A percentile compares a stretch with the other conserved stretches of the same genome.
These are phyloP conservation scores for Starmerella floricola DNA, from an alignment of 805 yeast species.

Conservation along the genomic window DNA sequence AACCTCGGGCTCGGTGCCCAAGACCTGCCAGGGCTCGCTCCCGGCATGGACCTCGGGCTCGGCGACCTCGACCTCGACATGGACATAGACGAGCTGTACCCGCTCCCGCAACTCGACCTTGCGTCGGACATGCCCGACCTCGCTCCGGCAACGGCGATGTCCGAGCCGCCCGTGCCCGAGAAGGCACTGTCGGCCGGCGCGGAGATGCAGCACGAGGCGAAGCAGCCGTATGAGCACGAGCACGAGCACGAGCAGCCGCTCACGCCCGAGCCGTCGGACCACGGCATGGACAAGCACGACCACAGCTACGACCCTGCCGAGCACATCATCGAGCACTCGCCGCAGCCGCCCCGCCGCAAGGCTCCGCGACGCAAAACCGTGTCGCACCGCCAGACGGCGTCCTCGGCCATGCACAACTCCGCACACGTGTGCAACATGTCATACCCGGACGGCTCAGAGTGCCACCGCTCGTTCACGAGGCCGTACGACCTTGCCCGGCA, in stretches of 20 bases:
- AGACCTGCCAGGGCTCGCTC: too few relatives aligned
- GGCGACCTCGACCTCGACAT: slow-evolving; percentile 4
- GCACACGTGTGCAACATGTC: slow-evolving; percentile 20
- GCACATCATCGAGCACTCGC: not conserved
- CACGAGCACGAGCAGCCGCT: too few relatives aligned
- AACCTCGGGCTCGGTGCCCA: not conserved
- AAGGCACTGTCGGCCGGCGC: too few relatives aligned
- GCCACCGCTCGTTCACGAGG: slow-evolving; percentile 75
- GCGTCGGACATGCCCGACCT: not conserved
- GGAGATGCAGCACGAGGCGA: too few relatives aligned
- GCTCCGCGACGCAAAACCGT: slow-evolving; percentile 1
- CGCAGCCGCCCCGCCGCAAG: not conserved
- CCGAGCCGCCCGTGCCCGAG: too few relatives aligned
- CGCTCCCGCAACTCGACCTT: not conserved
- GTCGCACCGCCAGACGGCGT: slow-evolving; percentile 3
- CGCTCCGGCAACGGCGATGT: not conserved
- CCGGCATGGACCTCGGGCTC: slow-evolving; percentile 1
- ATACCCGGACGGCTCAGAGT: slow-evolving; percentile 35
- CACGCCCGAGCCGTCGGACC: too few relatives aligned
- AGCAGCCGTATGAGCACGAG: too few relatives aligned
- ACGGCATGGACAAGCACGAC: too few relatives aligned
- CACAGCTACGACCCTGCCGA: too few relatives aligned
- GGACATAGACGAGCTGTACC: slow-evolving; percentile 8
- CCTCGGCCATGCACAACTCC: slow-evolving; percentile 3
- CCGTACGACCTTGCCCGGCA: slow-evolving; percentile 92